Evolutionary conservation across 176 grass and related monocot species (phyloP).

Genomic region (Ampelocalamus luodianensis): DNA sequence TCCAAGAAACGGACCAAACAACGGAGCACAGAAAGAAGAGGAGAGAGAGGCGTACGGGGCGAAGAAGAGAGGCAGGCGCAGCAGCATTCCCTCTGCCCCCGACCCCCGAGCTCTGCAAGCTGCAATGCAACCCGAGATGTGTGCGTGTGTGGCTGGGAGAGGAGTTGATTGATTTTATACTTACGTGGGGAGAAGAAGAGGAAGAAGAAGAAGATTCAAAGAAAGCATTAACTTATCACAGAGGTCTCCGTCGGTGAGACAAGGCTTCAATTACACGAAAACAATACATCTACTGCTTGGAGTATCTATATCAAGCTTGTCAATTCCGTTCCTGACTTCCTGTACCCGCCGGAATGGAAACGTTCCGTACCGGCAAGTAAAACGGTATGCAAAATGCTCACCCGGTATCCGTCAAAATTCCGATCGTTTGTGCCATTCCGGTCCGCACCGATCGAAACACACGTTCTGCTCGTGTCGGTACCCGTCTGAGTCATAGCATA

Average conservation of each 20-base stretch:
- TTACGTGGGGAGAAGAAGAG: background rate
- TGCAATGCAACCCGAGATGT: background rate
- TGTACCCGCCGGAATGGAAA: no score
- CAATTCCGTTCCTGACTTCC: no score
- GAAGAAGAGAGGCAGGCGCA: conserved; percentile 2
- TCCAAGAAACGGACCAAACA: conserved; percentile 23
- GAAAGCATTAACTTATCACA: background rate
- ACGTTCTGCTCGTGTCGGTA: no score
- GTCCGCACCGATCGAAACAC: no score
- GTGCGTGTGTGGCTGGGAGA: background rate
- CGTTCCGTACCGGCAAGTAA: no score
- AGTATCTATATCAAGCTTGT: background rate
- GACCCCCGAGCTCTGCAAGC: background rate
- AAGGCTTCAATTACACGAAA: background rate
- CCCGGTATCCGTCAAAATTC: no score
- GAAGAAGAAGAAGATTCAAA: no score
- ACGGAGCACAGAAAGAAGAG: background rate
- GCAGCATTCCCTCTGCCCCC: conserved; percentile 7
- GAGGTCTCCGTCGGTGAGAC: background rate
- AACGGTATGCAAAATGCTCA: no score
- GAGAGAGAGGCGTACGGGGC: conserved; percentile 18
- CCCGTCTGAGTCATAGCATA: no score
- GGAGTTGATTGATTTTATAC: background rate
- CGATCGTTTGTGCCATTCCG: no score
- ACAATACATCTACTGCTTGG: background rate